These are phyloP conservation scores for Novymonas esmeraldas DNA, from an alignment of 208 protist species.

Conservation along the genomic window DNA sequence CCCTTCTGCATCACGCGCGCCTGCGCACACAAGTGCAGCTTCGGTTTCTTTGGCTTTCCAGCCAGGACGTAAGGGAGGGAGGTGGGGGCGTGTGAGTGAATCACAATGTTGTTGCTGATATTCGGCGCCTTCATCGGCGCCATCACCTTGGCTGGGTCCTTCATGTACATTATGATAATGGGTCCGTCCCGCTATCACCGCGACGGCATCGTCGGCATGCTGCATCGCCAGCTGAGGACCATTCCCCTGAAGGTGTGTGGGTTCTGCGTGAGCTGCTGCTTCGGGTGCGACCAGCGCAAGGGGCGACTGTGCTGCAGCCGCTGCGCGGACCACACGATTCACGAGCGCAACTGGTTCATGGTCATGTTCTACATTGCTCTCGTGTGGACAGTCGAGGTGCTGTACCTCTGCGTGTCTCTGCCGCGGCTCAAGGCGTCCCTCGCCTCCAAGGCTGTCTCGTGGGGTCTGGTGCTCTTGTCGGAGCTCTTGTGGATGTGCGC, in stretches of 20 bases:
- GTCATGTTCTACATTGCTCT: conserved; percentile 86
- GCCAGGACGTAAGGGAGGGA: too few species aligned
- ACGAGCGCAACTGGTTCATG: conserved; percentile 82
- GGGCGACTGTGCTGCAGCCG: conserved; percentile 40
- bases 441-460: conserved; percentile 63
- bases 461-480: conserved; percentile 55
- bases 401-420: conserved; percentile 75
- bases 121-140: conserved; percentile 42
- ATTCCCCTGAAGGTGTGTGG: conserved; percentile 44
- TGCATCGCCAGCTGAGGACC: conserved; percentile 42
- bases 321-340: conserved; percentile 42
- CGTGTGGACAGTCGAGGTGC: conserved; percentile 78
- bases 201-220: conserved; percentile 75
- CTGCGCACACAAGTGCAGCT: neutral
- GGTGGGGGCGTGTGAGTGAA: too few species aligned
- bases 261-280: conserved; percentile 53
- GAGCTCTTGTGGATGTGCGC: conserved; percentile 71
- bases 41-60: too few species aligned
- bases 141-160: conserved; percentile 42
- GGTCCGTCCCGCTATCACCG: conserved; percentile 87
- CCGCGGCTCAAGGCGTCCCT: conserved; percentile 49
- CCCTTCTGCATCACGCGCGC: too few species aligned
- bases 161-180: conserved; percentile 92
- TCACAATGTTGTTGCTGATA: conserved; percentile 21
- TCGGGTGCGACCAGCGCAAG: conserved; percentile 47